phyloP scores from a whole-genome alignment of 768 basidiomycete genomes.

The Agaricus blazei region DNA sequence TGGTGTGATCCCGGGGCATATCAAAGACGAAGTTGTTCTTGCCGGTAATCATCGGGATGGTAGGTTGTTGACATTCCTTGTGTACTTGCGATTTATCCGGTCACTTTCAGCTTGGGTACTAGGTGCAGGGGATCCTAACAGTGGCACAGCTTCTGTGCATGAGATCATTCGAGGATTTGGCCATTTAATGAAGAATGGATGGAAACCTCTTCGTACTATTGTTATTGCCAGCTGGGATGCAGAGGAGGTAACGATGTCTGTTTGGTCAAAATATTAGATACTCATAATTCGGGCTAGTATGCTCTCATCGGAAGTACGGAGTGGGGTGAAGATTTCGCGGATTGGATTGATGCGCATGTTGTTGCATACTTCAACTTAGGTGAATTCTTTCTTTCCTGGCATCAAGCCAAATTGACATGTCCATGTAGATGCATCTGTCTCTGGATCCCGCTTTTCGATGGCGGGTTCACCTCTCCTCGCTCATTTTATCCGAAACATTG shows the following conservation, averaged over 20 bases:
- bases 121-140: constrained; percentile 71
- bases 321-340: constrained; percentile 87
- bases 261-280: neutral
- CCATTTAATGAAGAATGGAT: constrained; percentile 58
- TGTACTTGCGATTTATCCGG: neutral
- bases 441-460: constrained; percentile 52
- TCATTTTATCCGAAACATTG: constrained; percentile 63
- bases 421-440: constrained; percentile 38
- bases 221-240: constrained; percentile 73
- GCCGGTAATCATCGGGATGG: constrained; percentile 86
- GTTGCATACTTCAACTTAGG: constrained; percentile 88
- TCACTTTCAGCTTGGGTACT: constrained; percentile 24
- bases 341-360: constrained; percentile 74
- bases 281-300: constrained; percentile 22
- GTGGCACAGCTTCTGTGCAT: constrained; percentile 70
- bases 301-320: constrained; percentile 84
- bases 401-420: neutral
- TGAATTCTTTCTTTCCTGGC: constrained; percentile 7
- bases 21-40: constrained; percentile 79
- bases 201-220: constrained; percentile 71
- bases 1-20: constrained; percentile 75
- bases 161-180: constrained; percentile 76
- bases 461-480: constrained; percentile 79
- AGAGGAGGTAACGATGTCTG: constrained; percentile 48
- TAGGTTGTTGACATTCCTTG: constrained; percentile 21